Percentiles rank a stretch among this genome's conserved stretches.
phyloP scores from a whole-genome alignment of 78 protist genomes.

The Polysphondylium violaceum region DNA sequence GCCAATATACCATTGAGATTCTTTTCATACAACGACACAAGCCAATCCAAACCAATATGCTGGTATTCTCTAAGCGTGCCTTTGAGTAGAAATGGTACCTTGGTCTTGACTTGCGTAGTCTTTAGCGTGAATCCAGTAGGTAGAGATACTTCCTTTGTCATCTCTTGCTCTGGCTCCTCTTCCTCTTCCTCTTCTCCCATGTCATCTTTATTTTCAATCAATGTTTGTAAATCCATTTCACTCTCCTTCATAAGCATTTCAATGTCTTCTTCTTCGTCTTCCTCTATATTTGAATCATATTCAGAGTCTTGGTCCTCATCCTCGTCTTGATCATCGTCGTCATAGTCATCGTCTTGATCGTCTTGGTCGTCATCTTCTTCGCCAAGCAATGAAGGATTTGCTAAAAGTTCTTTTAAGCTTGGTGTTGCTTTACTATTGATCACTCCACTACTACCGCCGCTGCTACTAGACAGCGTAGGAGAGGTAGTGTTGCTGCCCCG shows the following conservation, averaged over 20 bases:
- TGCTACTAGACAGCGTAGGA: neutral
- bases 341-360: constrained; percentile 29
- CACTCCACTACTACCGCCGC: neutral
- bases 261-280: constrained; percentile 25
- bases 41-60: constrained; percentile 95
- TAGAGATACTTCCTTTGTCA: constrained; percentile 41
- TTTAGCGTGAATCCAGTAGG: constrained; percentile 91
- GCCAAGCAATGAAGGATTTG: neutral
- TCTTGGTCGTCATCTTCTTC: constrained; percentile 34
- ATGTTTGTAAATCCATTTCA: neutral
- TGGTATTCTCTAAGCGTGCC: constrained; percentile 90
- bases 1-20: constrained; percentile 95
- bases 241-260: neutral
- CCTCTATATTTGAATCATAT: constrained; percentile 7
- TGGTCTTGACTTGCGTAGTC: constrained; percentile 80
- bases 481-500: too few species aligned
- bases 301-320: constrained; percentile 23
- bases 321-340: constrained; percentile 41
- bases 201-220: neutral
- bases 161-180: constrained; percentile 3
- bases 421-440: neutral
- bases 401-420: constrained; percentile 2
- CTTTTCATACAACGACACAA: constrained; percentile 89
- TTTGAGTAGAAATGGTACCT: constrained; percentile 87
- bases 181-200: constrained; percentile 30